Evolutionary conservation across 176 grass and related monocot genomes (phyloP).

Genomic region (Aegilops bicornis): DNA sequence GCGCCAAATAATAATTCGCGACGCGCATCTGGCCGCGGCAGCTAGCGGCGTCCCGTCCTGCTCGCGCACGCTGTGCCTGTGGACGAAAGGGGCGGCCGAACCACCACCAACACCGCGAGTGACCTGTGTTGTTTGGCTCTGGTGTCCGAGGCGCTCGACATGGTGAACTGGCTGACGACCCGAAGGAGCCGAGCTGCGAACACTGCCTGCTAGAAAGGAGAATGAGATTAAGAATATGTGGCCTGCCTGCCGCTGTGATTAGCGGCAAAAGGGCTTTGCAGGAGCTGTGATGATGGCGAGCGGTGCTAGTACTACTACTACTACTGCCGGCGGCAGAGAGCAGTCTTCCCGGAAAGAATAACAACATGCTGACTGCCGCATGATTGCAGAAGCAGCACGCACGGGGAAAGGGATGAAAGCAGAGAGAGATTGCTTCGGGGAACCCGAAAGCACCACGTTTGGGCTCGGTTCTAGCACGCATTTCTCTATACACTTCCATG

Average conservation of each 20-base stretch:
- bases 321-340: not conserved
- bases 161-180: not conserved
- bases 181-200: not conserved
- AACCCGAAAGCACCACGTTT: not conserved
- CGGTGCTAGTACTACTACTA: too few relatives aligned
- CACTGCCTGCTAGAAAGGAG: too few relatives aligned
- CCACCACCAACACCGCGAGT: not conserved
- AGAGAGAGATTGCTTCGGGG: not conserved
- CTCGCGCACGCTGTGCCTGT: not conserved
- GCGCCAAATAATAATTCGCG: not conserved
- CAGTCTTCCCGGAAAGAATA: constrained; percentile 27
- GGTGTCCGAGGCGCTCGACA: not conserved
- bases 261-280: not conserved
- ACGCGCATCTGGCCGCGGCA: not conserved
- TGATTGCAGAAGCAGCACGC: constrained; percentile 14
- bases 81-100: not conserved
- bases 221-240: not conserved
- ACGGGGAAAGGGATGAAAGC: not conserved
- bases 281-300: not conserved
- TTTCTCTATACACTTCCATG: not conserved
- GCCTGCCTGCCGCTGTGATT: not conserved
- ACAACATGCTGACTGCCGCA: constrained; percentile 12
- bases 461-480: not conserved
- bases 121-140: not conserved
- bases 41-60: constrained; percentile 2